Base-by-base conservation (phyloP, 1,284 basidiomycete species). In the Ceratobasidium theobromae region DNA sequence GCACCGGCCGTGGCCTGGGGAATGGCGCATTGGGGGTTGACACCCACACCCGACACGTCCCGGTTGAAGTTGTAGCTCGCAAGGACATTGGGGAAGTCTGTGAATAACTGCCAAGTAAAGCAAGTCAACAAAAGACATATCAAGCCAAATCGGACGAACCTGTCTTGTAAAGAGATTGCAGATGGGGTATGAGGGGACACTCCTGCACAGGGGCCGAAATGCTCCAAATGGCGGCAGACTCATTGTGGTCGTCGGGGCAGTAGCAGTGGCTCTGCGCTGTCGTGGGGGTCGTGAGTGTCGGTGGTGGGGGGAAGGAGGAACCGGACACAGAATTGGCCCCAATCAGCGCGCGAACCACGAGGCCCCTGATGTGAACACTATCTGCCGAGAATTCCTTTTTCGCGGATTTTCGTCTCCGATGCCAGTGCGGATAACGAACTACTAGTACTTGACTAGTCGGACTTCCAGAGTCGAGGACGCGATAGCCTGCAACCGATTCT, bases 141-240 rank as follows among this genome's bases (percentile, higher is more conserved):
- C 28, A 1, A 25, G 16, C 46, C 16, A 27, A 46, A 45, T 43
- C 16, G 51, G 62, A 68, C 67, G 30, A 9, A 81, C 85, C 78
- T 87, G 86, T 68, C 79, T 80, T 73, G 85, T 86, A 75, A 88
- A 88, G 70, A 87, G 83, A 71, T 87, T 87, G 73, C 86, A 87
- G 85, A 86, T 86, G 0, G 85, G 78, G 71, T 87, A 87, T 27
- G 84, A 86, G 1, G 86, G 86, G 9, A 80, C 79, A 28, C 80
- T 74, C 25, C 77, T 76, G 74, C 86, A 87, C 21, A 87, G 79
- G 16, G 81, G 76, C 71, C 74, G 73, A 73, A 87, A 86, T 70
- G 86, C 84, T 66, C 86, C 86, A 72, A 88, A 87, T 40, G 57
- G 57, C 33, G 57, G 57, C 21, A 62, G 57, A 40, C 46, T 62